Evolutionary conservation across 257 asterid genomes (phyloP).

Genomic region (Petunia secreta): DNA sequence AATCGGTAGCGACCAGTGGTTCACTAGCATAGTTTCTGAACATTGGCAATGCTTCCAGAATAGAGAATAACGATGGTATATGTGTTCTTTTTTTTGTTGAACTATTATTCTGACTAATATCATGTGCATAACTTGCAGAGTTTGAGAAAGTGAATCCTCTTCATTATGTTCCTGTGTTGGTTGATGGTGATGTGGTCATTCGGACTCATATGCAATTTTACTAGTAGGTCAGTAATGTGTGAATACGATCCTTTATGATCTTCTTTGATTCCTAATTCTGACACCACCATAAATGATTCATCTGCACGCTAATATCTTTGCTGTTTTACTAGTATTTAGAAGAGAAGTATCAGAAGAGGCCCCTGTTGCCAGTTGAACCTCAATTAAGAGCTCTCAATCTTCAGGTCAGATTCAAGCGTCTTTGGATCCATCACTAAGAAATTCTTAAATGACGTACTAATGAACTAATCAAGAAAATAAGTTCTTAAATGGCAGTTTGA

Average conservation of each 20-base stretch:
- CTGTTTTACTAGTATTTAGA: conserved; percentile 61
- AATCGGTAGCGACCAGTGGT: not conserved
- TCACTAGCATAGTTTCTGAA: not conserved
- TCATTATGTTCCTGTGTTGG: conserved; percentile 72
- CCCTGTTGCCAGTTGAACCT: conserved; percentile 63
- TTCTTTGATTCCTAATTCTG: not conserved
- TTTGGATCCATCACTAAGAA: not conserved
- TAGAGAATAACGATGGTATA: conserved; percentile 3
- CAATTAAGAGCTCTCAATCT: conserved; percentile 77
- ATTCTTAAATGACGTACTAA: not conserved
- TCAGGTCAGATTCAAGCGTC: conserved; percentile 51
- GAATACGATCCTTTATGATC: not conserved
- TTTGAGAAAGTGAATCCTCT: conserved; percentile 82
- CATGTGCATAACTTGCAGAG: conserved; percentile 49
- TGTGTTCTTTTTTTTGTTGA: not conserved
- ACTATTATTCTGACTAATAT: not conserved
- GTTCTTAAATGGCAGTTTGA: not conserved
- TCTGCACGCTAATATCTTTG: conserved; percentile 12
- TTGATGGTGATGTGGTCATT: conserved; percentile 71
- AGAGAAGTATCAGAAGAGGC: conserved; percentile 62
- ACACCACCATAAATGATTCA: not conserved
- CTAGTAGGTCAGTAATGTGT: conserved; percentile 47
- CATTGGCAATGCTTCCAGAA: not conserved
- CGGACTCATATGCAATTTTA: conserved; percentile 75
- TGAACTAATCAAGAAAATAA: not conserved